Evolutionary conservation across 2,329 filamentous ascomycete species (phyloP).

Genomic region (Albifimbria verrucaria): DNA sequence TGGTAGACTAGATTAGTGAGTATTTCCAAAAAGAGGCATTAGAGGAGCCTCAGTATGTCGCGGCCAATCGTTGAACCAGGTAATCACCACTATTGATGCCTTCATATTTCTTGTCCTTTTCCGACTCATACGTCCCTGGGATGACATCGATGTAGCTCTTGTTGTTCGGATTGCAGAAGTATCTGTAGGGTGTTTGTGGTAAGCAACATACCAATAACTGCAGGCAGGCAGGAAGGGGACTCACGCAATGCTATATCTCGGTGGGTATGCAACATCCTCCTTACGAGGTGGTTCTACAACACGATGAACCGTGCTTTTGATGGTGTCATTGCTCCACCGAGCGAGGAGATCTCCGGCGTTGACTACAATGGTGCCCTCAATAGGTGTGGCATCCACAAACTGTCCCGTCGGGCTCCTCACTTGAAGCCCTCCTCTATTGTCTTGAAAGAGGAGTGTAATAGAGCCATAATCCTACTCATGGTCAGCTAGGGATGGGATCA

Average conservation of each 20-base stretch:
- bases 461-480: conserved; percentile 50
- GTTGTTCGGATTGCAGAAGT: conserved; percentile 87
- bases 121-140: conserved; percentile 66
- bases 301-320: conserved; percentile 85
- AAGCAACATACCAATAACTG: no score
- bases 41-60: conserved; percentile 57
- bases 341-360: conserved; percentile 87
- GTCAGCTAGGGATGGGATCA: not conserved
- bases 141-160: conserved; percentile 74
- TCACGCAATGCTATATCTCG: conserved; percentile 81
- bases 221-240: no score
- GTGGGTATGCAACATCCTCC: conserved; percentile 59
- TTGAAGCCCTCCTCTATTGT: conserved; percentile 52
- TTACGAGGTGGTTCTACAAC: conserved; percentile 78
- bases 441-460: conserved; percentile 62
- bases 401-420: conserved; percentile 68
- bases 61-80: conserved; percentile 70
- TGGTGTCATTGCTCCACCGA: conserved; percentile 86
- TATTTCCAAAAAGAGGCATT: not conserved
- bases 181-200: conserved; percentile 48
- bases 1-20: no score
- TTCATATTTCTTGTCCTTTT: conserved; percentile 73
- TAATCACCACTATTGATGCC: conserved; percentile 79
- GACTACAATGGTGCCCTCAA: conserved; percentile 76
- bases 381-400: conserved; percentile 81